Evolutionary conservation across 2,329 filamentous ascomycete species (phyloP).

Genomic region (Colletotrichum tropicicola): DNA sequence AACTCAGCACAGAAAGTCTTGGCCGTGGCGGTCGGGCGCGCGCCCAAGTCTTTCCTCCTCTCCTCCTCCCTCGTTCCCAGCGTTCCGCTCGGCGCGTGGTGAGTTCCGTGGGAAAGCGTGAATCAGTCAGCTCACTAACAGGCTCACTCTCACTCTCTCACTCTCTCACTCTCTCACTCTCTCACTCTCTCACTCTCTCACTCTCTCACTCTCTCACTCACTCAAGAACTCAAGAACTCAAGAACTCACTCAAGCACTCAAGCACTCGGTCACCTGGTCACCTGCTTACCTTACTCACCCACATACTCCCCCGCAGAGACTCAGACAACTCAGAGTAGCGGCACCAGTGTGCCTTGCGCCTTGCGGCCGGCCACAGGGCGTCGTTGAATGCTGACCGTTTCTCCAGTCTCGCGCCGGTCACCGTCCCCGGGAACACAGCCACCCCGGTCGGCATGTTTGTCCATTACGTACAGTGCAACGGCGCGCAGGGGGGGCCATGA

Average conservation of each 20-base stretch:
- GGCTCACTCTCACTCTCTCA: neutral
- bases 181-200: neutral
- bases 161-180: neutral
- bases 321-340: too few species aligned
- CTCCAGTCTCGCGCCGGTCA: neutral
- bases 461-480: slow-evolving; percentile 13
- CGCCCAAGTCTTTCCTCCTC: neutral
- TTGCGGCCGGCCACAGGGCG: neutral
- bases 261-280: too few species aligned
- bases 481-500: neutral
- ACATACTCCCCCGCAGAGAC: too few species aligned
- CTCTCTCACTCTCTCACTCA: neutral
- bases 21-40: too few species aligned
- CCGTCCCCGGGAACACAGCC: neutral
- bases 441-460: neutral
- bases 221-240: too few species aligned
- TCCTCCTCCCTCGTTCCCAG: neutral
- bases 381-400: neutral
- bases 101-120: slow-evolving; percentile 13
- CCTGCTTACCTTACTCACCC: too few species aligned
- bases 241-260: too few species aligned
- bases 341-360: neutral
- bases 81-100: neutral
- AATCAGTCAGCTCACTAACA: neutral
- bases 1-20: slow-evolving; percentile 9